phyloP scores from a whole-genome alignment of 2,329 filamentous ascomycete species.

The Pestalotiopsis sp. region DNA sequence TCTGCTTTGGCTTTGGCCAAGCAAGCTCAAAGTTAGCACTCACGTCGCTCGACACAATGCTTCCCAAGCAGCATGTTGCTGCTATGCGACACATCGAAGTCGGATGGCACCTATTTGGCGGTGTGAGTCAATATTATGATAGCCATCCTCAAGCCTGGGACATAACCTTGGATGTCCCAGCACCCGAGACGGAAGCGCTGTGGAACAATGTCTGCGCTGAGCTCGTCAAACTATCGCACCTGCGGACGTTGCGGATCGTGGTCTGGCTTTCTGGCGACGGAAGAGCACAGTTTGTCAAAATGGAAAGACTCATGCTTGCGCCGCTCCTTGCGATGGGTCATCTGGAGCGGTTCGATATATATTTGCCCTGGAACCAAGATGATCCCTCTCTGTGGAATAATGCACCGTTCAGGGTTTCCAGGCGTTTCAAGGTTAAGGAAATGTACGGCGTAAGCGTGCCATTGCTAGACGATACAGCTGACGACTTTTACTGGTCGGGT shows the following conservation, averaged over 20 bases:
- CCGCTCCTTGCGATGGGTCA: neutral
- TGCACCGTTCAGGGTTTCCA: neutral
- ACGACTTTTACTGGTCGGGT: neutral
- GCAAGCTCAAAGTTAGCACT: neutral
- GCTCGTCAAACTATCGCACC: neutral
- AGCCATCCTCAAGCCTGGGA: neutral
- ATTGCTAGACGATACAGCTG: neutral
- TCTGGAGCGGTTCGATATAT: neutral
- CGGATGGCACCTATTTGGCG: neutral
- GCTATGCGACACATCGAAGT: neutral
- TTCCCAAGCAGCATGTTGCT: neutral
- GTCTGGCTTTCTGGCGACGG: neutral
- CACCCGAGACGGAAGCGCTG: neutral
- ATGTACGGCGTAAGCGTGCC: neutral
- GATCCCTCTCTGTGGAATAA: neutral
- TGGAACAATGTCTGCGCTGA: neutral
- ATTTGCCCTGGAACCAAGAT: neutral
- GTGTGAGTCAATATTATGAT: neutral
- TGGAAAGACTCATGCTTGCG: neutral
- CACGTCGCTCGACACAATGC: neutral
- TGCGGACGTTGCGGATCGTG: neutral
- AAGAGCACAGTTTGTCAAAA: neutral
- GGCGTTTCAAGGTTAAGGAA: neutral
- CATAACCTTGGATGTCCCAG: neutral
- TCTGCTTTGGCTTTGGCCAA: neutral